A percentile compares a stretch with the other conserved stretches of the same genome.
Conservation (phyloP, 2,329 filamentous ascomycete species). For the Periconia sp. region DNA sequence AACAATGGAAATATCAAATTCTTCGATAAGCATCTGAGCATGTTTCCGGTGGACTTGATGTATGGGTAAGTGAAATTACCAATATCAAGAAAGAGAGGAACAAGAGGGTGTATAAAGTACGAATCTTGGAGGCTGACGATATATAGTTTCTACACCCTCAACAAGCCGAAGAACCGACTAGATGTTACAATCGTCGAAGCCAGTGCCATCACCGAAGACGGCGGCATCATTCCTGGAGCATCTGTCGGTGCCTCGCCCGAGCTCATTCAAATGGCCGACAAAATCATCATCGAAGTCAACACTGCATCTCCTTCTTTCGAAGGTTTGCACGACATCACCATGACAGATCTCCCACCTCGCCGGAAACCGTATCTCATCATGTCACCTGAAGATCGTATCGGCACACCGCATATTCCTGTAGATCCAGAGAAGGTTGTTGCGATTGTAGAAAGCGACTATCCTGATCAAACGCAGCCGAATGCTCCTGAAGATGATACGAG, state of each 20-base stretch:
- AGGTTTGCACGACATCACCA: conserved; percentile 88
- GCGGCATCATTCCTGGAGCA: conserved; percentile 85
- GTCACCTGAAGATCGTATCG: conserved; percentile 84
- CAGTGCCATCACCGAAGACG: conserved; percentile 84
- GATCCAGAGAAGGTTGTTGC: conserved; percentile 86
- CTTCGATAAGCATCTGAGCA: conserved; percentile 91
- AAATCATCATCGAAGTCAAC: conserved; percentile 93
- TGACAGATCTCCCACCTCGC: conserved; percentile 81
- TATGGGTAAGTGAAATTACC: conserved; percentile 59
- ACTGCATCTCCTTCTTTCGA: conserved; percentile 84
- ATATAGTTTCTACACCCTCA: conserved; percentile 82
- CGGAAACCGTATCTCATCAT: conserved; percentile 88
- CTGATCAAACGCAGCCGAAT: conserved; percentile 77
- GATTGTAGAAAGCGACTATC: conserved; percentile 83
- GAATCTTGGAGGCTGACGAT: not conserved
- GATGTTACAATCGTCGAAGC: conserved; percentile 88
- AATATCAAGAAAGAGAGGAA: not conserved
- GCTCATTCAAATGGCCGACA: conserved; percentile 88
- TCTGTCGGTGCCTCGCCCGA: conserved; percentile 86
- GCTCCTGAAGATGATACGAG: conserved; percentile 76
- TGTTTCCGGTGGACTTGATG: conserved; percentile 87
- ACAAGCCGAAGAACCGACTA: conserved; percentile 74
- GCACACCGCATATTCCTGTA: conserved; percentile 79
- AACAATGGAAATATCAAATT: conserved; percentile 89
- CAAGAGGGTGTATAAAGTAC: not conserved